phyloP scores from a whole-genome alignment of 805 yeast genomes.

The Saccharomycopsis sp. region DNA sequence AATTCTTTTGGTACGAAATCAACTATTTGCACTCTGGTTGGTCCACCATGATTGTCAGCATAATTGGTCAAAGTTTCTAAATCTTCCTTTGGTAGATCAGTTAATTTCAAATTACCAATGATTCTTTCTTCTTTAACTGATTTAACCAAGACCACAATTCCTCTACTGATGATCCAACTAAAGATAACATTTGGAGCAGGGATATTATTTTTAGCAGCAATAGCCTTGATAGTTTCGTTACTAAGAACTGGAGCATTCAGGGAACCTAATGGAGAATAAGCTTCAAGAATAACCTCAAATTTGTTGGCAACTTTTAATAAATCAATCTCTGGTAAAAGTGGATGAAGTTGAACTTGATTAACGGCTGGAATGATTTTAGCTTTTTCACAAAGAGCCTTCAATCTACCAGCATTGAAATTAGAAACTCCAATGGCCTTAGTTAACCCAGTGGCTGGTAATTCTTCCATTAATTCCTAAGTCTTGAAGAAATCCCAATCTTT shows the following conservation, averaged over 20 bases:
- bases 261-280: conserved; percentile 37
- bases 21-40: neutral
- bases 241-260: conserved; percentile 17
- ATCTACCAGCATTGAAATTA: conserved; percentile 30
- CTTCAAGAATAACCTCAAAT: conserved; percentile 30
- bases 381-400: conserved; percentile 27
- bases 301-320: conserved; percentile 25
- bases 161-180: conserved; percentile 52
- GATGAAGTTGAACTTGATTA: conserved; percentile 40
- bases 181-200: conserved; percentile 42
- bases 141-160: conserved; percentile 41
- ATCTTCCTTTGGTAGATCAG: conserved; percentile 33
- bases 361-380: conserved; percentile 33
- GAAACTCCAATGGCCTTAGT: conserved; percentile 40
- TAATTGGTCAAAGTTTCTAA: conserved; percentile 26
- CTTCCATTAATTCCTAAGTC: conserved; percentile 35
- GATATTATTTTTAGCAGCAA: conserved; percentile 30
- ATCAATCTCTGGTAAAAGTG: conserved; percentile 32
- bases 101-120: conserved; percentile 26
- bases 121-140: conserved; percentile 35
- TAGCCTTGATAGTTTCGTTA: conserved; percentile 26
- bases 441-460: conserved; percentile 18
- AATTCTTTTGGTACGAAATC: conserved; percentile 10
- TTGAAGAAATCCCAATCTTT: conserved; percentile 23
- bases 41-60: conserved; percentile 20